Evolutionary conservation across 352 stramenopile species (phyloP).

Genomic region (Phytophthora niederhauseri): DNA sequence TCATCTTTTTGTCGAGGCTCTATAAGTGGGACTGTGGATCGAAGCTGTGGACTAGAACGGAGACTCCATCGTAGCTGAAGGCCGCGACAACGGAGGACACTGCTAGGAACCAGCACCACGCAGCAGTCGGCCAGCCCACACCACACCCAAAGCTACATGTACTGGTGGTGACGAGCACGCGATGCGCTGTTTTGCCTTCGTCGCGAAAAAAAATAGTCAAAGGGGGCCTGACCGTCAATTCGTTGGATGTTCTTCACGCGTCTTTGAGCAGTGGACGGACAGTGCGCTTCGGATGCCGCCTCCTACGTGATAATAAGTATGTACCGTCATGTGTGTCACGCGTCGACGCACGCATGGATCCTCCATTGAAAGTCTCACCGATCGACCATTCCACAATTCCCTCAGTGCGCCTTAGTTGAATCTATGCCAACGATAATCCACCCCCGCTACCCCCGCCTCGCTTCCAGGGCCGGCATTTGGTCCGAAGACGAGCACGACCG

Average conservation of each 20-base stretch:
- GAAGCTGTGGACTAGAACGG: background rate
- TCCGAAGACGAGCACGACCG: constrained; percentile 64
- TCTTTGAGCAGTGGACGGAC: constrained; percentile 1
- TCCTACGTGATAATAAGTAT: background rate
- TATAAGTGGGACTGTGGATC: background rate
- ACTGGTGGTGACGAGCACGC: too few species aligned
- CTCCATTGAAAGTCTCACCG: background rate
- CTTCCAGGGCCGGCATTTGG: constrained; percentile 43
- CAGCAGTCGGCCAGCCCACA: background rate
- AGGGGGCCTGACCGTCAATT: background rate
- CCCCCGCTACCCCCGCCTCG: background rate
- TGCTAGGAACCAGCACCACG: too few species aligned
- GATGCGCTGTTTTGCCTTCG: background rate
- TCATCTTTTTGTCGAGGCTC: constrained; percentile 2
- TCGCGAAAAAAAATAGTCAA: background rate
- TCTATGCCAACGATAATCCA: background rate
- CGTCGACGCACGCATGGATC: background rate
- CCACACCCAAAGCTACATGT: background rate
- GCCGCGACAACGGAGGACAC: too few species aligned
- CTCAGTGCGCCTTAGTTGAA: background rate
- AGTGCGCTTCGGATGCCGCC: background rate
- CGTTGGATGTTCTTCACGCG: background rate
- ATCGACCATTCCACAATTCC: background rate
- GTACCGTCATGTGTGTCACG: background rate
- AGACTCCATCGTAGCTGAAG: too few species aligned